These are phyloP conservation scores for Neolentinus lepideus DNA, from an alignment of 1,284 basidiomycete genomes.

Conservation along the genomic window DNA sequence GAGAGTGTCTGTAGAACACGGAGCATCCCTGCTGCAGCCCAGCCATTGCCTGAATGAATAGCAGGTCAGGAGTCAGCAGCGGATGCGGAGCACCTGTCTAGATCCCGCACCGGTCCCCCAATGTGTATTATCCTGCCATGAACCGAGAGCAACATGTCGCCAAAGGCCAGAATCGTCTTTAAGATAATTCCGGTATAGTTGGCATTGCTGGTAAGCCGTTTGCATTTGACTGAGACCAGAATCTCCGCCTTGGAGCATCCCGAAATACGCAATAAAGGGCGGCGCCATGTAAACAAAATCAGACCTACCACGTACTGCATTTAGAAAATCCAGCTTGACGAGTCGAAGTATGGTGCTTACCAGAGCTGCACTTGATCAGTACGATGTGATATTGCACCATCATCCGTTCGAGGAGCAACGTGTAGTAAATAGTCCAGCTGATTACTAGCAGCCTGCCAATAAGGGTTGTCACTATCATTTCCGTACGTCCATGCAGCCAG, in stretches of 20 bases:
- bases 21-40: constrained; percentile 82
- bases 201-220: constrained; percentile 74
- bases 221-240: constrained; percentile 58
- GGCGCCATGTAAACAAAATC: constrained; percentile 88
- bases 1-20: constrained; percentile 75
- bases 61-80: neutral
- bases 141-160: constrained; percentile 62
- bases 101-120: constrained; percentile 63
- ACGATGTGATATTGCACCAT: constrained; percentile 82
- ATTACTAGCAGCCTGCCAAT: constrained; percentile 56
- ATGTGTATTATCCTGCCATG: constrained; percentile 49
- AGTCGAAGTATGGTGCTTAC: constrained; percentile 27
- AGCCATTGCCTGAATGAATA: constrained; percentile 78
- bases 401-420: constrained; percentile 55
- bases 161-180: constrained; percentile 50
- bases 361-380: constrained; percentile 61
- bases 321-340: neutral
- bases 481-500: constrained; percentile 68
- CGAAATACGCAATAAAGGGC: constrained; percentile 90
- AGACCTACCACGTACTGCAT: constrained; percentile 35
- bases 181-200: constrained; percentile 66
- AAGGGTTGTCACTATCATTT: constrained; percentile 36
- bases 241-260: constrained; percentile 33
- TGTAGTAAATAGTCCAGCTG: constrained; percentile 70
- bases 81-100: neutral